Base-by-base conservation (phyloP, 2,329 filamentous ascomycete genomes). In the Penicillium sp. region DNA sequence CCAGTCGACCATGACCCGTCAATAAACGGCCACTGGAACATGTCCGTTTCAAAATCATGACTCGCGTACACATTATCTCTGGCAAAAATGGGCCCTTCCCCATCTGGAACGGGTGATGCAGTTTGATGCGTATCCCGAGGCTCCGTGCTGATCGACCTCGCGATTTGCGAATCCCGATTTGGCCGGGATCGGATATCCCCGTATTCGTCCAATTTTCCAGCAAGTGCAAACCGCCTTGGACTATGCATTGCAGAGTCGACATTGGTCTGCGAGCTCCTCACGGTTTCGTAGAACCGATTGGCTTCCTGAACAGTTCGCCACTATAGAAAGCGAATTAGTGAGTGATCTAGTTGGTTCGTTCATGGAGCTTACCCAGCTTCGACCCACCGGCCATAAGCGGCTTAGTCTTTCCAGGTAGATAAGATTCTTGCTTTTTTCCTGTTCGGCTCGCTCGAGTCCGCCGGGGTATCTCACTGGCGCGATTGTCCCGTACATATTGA, bases 401-500 rank as follows among this genome's bases (percentile, higher is more conserved):
- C 65, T 63, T 4, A 68, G 27, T 29, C 60, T 52, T 44, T 67
- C 65, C 3, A 68, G 55, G 23, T 68, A 68, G 6, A 46, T 38
- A 2, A 68, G 49, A n/a, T 68, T 68, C 3, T 46, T 42, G 26
- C 38, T 55, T 46, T 65, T 68, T 43, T 67, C 65, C 13, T 56
- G 47, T 38, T 66, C 62, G 2, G 65, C 65, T 10, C 62, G 50
- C 24, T 55, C 56, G 2, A 59, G 47, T 1, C 65, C 65, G 0
- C 65, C 65, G 0, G 65, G 65, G 31, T 68, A 68, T 9, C 59
- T 55, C n/a, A 49, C 47, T 1, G 65, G 64, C 0, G 54, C 59
- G 8, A 68, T 60, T 6, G 65, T 66, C 2, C 65, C 65, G 42
- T 68, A 68, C 65, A 68, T 68, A 37, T 68, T 68, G 36, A 68